Evolutionary conservation across 352 stramenopile species (phyloP), one percentile per base, ranked within the genome.

Genomic region (Plasmopara muralis): DNA sequence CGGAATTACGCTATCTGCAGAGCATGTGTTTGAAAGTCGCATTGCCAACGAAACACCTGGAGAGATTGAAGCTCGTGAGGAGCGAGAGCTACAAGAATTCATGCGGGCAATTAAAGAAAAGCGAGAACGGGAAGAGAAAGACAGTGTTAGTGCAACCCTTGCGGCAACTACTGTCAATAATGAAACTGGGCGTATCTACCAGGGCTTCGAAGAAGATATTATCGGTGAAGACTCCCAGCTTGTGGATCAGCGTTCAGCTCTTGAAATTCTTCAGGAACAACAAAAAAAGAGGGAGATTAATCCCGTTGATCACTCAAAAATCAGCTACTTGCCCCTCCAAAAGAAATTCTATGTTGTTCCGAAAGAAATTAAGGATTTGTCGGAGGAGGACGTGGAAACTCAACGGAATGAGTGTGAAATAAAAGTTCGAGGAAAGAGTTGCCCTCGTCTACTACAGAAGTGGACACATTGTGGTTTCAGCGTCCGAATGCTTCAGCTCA

Each of bases 291-390:
- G 97, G 52, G 86, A 97, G 46, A 91, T 97, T 33, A 94, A 98
- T 60, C 71, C 93, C 0, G 93, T 99, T 6, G 96, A 99, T 68
- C 97, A 99, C 66, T 78, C 72, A 5, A 79, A 87, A 57, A 87
- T 99, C 16, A 89, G 98, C 31, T 99, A 99, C 60, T 68, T 98
- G 12, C 57, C 83, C 8, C 97, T 99, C 59, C 87, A 97, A 43
- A 99, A 99, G 78, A 98, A 99, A 62, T 95, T 99, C 33, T 99
- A 99, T 61, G 90, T 99, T 13, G 85, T 98, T 14, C 96, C 96
- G 12, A 88, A 90, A 41, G 85, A 93, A 37, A 85, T 99, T 50
- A 92, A 92, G 31, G 68, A 77, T 20, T 68, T 98, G 43, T 84
- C 83, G 0, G 77, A 91, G 6, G 83, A 96, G 34, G 77, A 98